Base-by-base conservation (phyloP, 768 basidiomycete species). In the Xanthoconium stramineum region DNA sequence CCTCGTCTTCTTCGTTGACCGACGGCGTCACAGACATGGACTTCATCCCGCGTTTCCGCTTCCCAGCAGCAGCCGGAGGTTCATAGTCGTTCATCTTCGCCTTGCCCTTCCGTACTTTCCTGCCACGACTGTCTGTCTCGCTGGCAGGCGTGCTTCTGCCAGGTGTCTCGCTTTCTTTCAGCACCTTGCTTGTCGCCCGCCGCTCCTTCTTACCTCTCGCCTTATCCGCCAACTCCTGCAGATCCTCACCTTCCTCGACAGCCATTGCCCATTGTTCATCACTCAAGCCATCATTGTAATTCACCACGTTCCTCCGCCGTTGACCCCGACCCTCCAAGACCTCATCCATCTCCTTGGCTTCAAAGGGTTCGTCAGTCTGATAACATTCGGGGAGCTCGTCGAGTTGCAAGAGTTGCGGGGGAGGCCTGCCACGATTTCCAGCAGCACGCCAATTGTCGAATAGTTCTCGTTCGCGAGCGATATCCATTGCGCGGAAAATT, bases 251-350 rank as follows among this genome's bases (percentile, higher is more conserved):
- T 10, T 91, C 89, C 67, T 91, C 89, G 45, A 91, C 74, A 50
- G 89, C 88, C 80, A 89, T 80, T 33, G 92, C 84, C 89, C 93
- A 97, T 62, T 94, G 88, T 66, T 97, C 96, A 62, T 98, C 96
- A 50, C 85, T 88, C 53, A 98, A 78, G 15, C 94, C 94, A 67
- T 98, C 96, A 56, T 89, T 95, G 67, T 98, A 98, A 67, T 84
- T 88, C 58, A 98, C 92, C 43, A 88, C 80, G 55, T 85, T 91
- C 61, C 93, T 81, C 56, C 84, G 81, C 62, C 94, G 82, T 69
- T 91, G 87, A 36, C 94, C 95, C 58, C 94, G 85, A 53, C 94
- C 94, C 67, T 92, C 83, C 29, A 75, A 63, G 38, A 73, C 73
- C 43, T 80, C 74, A 13, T 71, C 77, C 8, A 85, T 70, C 46